Evolutionary conservation across 2,329 filamentous ascomycete species (phyloP), one percentile per base, ranked within the genome.

Genomic region (Arachnomyces sp.): DNA sequence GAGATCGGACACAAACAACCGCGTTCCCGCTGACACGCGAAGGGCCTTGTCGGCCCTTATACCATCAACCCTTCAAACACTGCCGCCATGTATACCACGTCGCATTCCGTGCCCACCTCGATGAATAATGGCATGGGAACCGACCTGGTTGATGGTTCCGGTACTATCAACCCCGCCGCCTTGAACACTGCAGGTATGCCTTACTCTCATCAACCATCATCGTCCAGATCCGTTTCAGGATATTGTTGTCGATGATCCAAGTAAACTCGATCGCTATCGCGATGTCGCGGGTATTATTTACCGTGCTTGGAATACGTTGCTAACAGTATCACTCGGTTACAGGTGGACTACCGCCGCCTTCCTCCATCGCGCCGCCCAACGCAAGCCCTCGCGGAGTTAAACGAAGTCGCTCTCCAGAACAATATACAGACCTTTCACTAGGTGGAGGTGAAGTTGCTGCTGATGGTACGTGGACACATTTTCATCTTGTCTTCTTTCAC

Each of bases 81-180:
- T 5, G 20, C 9, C 54, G 57, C 54, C 54, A 70, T 71, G 63
- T 71, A 71, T 60, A 63, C 64, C 56, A 60, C 66, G 40, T 57
- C 64, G 29, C 64, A 66, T 46, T 60, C 64, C 36, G 54, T 61
- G 71, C 72, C 76, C 62, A 70, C 74, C 64, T 73, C 77, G 65
- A 74, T 80, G 65, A 82, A 81, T 72, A 82, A 81, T 72, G 78
- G 79, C 67, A 61, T 72, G 53, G 64, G 60, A 50, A 58, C 56
- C 43, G 66, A 67, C 43, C 58, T 67, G 45, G 70, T 74, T 56
- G 82, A 84, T 76, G 82, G 85, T 63, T 82, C 82, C 72, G 84
- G 83, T 62, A 93, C 87, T 60, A 92, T 94, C 73, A 86, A 93
- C 73, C 87, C 87, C 63, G 85, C 85, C 58, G 84, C 83, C 49